Evolutionary conservation across 768 basidiomycete genomes (phyloP).

Genomic region (Multifurca ochricompacta): DNA sequence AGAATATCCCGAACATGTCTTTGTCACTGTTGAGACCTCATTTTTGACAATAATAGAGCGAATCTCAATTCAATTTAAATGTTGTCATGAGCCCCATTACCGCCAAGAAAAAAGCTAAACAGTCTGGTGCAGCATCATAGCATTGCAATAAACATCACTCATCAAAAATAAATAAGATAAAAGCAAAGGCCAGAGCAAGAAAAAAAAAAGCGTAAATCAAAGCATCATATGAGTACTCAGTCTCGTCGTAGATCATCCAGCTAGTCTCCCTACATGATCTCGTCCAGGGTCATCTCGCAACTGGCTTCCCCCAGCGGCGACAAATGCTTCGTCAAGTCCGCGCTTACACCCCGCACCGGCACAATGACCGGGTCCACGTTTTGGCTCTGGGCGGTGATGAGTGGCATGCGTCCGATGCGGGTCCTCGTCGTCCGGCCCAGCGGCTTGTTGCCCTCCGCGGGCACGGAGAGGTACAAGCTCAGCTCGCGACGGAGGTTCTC

Average conservation of each 20-base stretch:
- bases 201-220: neutral
- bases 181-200: neutral
- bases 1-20: too few species aligned
- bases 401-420: slow-evolving; percentile 27
- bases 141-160: neutral
- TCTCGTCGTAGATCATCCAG: neutral
- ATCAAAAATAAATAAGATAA: neutral
- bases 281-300: slow-evolving; percentile 29
- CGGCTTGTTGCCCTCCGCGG: slow-evolving; percentile 26
- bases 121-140: neutral
- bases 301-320: slow-evolving; percentile 17
- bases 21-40: too few species aligned
- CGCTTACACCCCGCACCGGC: neutral
- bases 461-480: slow-evolving; percentile 31
- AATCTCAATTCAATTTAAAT: too few species aligned
- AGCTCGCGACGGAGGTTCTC: slow-evolving; percentile 30
- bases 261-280: slow-evolving; percentile 18
- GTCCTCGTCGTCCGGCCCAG: slow-evolving; percentile 30
- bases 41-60: too few species aligned
- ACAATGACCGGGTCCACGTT: slow-evolving; percentile 11
- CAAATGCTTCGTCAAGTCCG: slow-evolving; percentile 13
- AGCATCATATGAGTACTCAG: neutral
- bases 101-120: too few species aligned
- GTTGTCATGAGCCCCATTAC: too few species aligned
- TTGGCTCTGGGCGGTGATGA: slow-evolving; percentile 21